Evolutionary conservation across 2,329 filamentous ascomycete genomes (phyloP).

Genomic region (Sporothrix humicola): DNA sequence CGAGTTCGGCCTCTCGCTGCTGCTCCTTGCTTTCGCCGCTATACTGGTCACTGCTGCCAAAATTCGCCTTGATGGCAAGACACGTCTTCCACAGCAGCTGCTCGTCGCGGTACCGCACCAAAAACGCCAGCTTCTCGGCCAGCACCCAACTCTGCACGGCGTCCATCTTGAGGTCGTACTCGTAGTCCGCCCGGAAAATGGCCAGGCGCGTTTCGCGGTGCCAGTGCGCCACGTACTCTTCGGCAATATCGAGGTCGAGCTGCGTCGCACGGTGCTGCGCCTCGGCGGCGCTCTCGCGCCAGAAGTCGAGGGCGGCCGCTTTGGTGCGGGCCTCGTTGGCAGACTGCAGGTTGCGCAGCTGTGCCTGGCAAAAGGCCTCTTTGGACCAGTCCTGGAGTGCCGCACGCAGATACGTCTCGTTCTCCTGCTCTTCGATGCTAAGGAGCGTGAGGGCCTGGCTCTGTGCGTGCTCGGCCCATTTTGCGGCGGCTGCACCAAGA

Average conservation of each 20-base stretch:
- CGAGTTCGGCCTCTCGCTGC: neutral
- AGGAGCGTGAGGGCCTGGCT: slow-evolving; percentile 11
- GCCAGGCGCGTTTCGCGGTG: slow-evolving; percentile 41
- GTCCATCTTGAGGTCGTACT: slow-evolving; percentile 36
- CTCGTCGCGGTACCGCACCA: slow-evolving; percentile 39
- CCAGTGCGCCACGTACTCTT: slow-evolving; percentile 41
- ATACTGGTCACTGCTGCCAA: neutral
- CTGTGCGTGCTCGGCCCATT: slow-evolving; percentile 34
- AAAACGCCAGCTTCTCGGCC: slow-evolving; percentile 41
- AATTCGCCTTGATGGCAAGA: neutral
- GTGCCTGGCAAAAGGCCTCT: slow-evolving; percentile 19
- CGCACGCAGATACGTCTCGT: slow-evolving; percentile 16
- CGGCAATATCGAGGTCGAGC: slow-evolving; percentile 34
- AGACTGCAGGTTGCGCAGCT: slow-evolving; percentile 29
- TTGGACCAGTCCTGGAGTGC: slow-evolving; percentile 37
- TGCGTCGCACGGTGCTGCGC: slow-evolving; percentile 17
- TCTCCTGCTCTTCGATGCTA: slow-evolving; percentile 35
- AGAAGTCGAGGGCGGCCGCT: neutral
- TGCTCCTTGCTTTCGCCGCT: neutral
- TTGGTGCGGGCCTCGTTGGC: neutral
- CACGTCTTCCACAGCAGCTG: slow-evolving; percentile 32
- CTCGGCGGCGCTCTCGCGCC: slow-evolving; percentile 27
- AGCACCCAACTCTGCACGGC: slow-evolving; percentile 42
- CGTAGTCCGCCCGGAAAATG: slow-evolving; percentile 36
- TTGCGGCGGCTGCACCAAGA: slow-evolving; percentile 35